Evolutionary conservation across 257 asterid genomes (phyloP).

Genomic region (Nicotiana undulata): DNA sequence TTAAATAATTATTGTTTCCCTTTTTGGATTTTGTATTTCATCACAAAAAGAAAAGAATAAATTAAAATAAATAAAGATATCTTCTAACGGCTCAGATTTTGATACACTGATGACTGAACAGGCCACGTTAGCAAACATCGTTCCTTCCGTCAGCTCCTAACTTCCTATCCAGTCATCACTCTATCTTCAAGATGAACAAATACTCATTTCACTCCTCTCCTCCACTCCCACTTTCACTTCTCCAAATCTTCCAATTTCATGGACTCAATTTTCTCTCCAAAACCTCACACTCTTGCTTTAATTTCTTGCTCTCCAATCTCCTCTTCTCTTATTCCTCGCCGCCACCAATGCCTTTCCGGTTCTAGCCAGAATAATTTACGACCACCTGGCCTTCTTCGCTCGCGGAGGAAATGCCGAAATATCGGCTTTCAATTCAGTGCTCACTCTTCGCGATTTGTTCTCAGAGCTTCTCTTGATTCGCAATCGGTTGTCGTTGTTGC

Average conservation of each 20-base stretch:
- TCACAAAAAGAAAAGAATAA: not conserved
- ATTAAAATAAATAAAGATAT: not conserved
- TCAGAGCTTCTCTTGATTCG: slow-evolving; percentile 64
- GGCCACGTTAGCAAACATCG: slow-evolving; percentile 20
- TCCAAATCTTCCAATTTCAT: slow-evolving; percentile 20
- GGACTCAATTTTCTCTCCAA: slow-evolving; percentile 54
- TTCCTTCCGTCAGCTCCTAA: slow-evolving; percentile 15
- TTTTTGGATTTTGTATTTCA: not conserved
- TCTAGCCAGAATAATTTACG: slow-evolving; percentile 42
- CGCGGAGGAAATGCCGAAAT: slow-evolving; percentile 36
- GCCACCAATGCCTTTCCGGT: slow-evolving; percentile 37
- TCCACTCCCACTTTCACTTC: not conserved
- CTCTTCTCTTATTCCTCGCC: slow-evolving; percentile 31
- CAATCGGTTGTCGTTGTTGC: slow-evolving; percentile 43
- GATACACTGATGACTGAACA: not conserved
- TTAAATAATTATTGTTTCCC: not conserved
- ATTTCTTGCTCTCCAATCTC: slow-evolving; percentile 32
- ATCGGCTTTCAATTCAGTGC: slow-evolving; percentile 33
- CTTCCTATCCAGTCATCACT: slow-evolving; percentile 26
- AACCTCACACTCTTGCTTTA: slow-evolving; percentile 31
- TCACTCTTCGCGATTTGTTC: slow-evolving; percentile 19
- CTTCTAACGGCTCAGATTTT: not conserved
- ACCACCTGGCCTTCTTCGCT: slow-evolving; percentile 30
- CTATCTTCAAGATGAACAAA: slow-evolving; percentile 25
- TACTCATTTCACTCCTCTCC: slow-evolving; percentile 14